Conservation (phyloP, 257 asterid genomes). For the Rubia yunnanensis region DNA sequence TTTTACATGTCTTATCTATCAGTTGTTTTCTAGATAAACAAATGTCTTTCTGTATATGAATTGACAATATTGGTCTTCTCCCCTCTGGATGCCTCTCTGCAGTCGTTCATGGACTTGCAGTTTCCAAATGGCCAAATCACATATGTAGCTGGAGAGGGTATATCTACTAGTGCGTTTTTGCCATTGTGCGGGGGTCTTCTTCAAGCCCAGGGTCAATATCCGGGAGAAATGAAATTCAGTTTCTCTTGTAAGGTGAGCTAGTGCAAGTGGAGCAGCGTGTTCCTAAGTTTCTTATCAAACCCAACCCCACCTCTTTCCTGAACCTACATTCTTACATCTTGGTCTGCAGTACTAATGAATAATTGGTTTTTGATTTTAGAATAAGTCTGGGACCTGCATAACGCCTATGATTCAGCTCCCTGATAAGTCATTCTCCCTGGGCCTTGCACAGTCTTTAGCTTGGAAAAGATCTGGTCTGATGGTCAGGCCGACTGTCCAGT, state of each 20-base stretch:
- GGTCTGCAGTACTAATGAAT: neutral
- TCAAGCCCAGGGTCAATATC: slow-evolving; percentile 97
- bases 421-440: slow-evolving; percentile 76
- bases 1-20: neutral
- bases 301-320: neutral
- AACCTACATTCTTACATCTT: slow-evolving; percentile 1
- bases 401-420: slow-evolving; percentile 87
- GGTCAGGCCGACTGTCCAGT: slow-evolving; percentile 76
- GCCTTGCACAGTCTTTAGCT: slow-evolving; percentile 80
- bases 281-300: slow-evolving; percentile 1
- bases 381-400: slow-evolving; percentile 82
- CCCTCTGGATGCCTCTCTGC: slow-evolving; percentile 16
- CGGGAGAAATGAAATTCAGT: slow-evolving; percentile 93
- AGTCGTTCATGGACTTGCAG: slow-evolving; percentile 98
- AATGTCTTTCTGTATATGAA: neutral
- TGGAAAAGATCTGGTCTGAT: slow-evolving; percentile 99
- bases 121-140: slow-evolving; percentile 96
- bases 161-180: slow-evolving; percentile 81
- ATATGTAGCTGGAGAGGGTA: slow-evolving; percentile 85
- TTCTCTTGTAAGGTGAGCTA: slow-evolving; percentile 85
- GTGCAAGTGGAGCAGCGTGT: slow-evolving; percentile 1
- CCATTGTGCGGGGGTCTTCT: slow-evolving; percentile 86
- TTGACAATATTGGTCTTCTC: neutral
- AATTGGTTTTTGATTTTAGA: slow-evolving; percentile 35
- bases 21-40: neutral